Evolutionary conservation across 2,329 filamentous ascomycete genomes (phyloP).

Genomic region (Aspergillus neotritici): DNA sequence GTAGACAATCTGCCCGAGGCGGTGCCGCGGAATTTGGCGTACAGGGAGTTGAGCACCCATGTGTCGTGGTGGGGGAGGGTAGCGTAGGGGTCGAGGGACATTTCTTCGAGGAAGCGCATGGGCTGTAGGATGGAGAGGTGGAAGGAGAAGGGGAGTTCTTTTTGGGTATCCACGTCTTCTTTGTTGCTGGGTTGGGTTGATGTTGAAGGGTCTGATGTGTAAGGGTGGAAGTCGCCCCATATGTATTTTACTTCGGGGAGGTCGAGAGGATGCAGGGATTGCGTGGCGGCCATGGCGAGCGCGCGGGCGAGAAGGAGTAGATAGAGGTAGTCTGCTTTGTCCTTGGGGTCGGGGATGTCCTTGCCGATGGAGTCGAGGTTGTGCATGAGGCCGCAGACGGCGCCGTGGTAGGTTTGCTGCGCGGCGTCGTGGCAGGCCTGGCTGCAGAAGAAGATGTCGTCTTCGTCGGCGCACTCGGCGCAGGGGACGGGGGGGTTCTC

Average conservation of each 20-base stretch:
- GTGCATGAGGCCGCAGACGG: slow-evolving; percentile 50
- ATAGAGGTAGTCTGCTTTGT: slow-evolving; percentile 56
- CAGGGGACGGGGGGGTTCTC: slow-evolving; percentile 42
- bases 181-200: slow-evolving; percentile 4
- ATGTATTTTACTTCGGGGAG: slow-evolving; percentile 58
- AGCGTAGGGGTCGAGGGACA: slow-evolving; percentile 57
- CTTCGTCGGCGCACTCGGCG: slow-evolving; percentile 41
- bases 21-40: slow-evolving; percentile 87
- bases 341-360: slow-evolving; percentile 52
- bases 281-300: slow-evolving; percentile 57
- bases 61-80: slow-evolving; percentile 39
- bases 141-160: slow-evolving; percentile 55
- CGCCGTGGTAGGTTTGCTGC: slow-evolving; percentile 52
- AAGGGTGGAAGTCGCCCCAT: slow-evolving; percentile 56
- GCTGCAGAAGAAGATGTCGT: slow-evolving; percentile 58
- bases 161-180: slow-evolving; percentile 16
- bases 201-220: slow-evolving; percentile 18
- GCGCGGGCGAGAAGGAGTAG: slow-evolving; percentile 54
- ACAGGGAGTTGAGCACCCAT: slow-evolving; percentile 78
- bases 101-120: slow-evolving; percentile 57
- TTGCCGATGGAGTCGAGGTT: slow-evolving; percentile 53
- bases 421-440: slow-evolving; percentile 52
- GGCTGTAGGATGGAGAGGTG: slow-evolving; percentile 55
- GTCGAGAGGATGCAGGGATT: slow-evolving; percentile 53
- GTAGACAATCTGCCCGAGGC: slow-evolving; percentile 77